Conservation (phyloP, 164 flowering plant genomes). For the Aristolochia californica region DNA sequence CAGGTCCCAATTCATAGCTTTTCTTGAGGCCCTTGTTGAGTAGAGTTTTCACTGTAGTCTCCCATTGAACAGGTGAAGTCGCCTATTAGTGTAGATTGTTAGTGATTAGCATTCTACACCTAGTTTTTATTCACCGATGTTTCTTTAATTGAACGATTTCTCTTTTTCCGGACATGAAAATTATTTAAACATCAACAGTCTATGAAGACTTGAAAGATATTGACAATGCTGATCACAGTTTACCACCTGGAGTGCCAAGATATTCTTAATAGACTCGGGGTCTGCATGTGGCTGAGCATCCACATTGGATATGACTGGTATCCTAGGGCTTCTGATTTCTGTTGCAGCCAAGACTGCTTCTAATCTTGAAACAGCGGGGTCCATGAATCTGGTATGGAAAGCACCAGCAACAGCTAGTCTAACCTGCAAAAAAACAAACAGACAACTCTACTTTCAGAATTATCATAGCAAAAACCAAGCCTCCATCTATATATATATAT, state of each 20-base stretch:
- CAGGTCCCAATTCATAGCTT: slow-evolving; percentile 94
- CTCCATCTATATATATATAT: no score
- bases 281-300: slow-evolving; percentile 94
- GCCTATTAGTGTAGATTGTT: slow-evolving; percentile 33
- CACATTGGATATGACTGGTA: slow-evolving; percentile 96
- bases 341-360: slow-evolving; percentile 89
- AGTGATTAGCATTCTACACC: background rate
- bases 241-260: slow-evolving; percentile 78
- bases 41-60: slow-evolving; percentile 77
- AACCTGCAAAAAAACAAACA: slow-evolving; percentile 33
- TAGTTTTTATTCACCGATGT: no score
- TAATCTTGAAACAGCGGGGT: slow-evolving; percentile 92
- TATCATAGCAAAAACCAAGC: no score
- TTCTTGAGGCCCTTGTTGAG: slow-evolving; percentile 60
- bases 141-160: no score
- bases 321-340: slow-evolving; percentile 66
- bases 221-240: no score
- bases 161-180: no score
- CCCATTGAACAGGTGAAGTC: slow-evolving; percentile 98
- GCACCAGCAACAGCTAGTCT: slow-evolving; percentile 99
- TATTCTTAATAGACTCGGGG: slow-evolving; percentile 80
- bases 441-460: background rate
- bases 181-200: no score
- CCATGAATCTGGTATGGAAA: slow-evolving; percentile 93
- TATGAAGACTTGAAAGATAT: no score